A percentile compares a stretch with the other conserved stretches of the same genome.
phyloP scores from a whole-genome alignment of 2,329 filamentous ascomycete genomes.

The Fusarium xyrophilum region DNA sequence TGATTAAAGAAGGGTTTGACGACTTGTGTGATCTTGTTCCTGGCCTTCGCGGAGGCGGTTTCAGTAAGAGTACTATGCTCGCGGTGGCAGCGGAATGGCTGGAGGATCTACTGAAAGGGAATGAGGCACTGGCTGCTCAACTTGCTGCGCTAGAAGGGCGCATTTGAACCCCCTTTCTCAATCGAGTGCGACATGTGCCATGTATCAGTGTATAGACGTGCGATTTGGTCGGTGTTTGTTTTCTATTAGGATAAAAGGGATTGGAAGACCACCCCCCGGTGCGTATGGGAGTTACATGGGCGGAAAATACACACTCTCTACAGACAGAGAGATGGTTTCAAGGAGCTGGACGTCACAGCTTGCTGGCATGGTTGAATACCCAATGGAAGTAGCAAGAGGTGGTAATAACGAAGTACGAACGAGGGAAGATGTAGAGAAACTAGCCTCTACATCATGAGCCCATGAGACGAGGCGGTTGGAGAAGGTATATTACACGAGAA shows the following conservation, averaged over 20 bases:
- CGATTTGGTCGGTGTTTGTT: conserved; percentile 20
- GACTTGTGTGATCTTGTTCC: conserved; percentile 81
- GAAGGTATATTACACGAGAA: conserved; percentile 22
- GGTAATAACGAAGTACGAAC: conserved; percentile 29
- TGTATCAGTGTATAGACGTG: conserved; percentile 23
- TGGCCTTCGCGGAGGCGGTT: conserved; percentile 73
- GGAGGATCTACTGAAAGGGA: conserved; percentile 74
- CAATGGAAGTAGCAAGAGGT: conserved; percentile 16
- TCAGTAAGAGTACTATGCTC: conserved; percentile 84
- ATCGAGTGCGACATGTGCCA: not conserved
- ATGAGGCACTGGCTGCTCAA: conserved; percentile 64
- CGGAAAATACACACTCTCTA: conserved; percentile 7
- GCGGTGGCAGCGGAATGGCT: conserved; percentile 79
- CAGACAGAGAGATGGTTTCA: conserved; percentile 11
- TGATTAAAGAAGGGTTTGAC: conserved; percentile 84
- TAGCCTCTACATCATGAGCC: conserved; percentile 9
- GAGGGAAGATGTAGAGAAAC: conserved; percentile 14
- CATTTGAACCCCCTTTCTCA: conserved; percentile 6
- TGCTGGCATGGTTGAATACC: conserved; percentile 31
- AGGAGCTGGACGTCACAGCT: conserved; percentile 12
- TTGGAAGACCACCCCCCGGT: conserved; percentile 23
- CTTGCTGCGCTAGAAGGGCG: conserved; percentile 50
- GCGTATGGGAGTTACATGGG: conserved; percentile 36
- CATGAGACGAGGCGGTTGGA: not conserved
- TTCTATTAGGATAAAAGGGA: conserved; percentile 18